Conservation (phyloP, 2,329 filamentous ascomycete genomes). For the Aspergillus luchuensis region DNA sequence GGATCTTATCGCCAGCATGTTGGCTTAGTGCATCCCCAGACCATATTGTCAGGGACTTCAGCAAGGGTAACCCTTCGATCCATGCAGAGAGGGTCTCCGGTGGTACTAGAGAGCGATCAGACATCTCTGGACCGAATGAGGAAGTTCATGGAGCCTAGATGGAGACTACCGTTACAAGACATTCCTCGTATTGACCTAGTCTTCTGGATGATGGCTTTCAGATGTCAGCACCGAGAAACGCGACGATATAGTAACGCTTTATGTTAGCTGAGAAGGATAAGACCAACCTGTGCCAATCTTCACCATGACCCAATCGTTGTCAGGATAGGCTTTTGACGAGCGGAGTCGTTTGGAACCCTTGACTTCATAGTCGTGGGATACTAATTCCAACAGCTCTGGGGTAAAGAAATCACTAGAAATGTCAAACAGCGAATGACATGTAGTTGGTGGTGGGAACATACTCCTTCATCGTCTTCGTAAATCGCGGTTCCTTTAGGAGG, state of each 20-base stretch:
- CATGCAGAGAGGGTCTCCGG: constrained; percentile 58
- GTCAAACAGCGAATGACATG: constrained; percentile 10
- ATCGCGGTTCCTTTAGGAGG: constrained; percentile 61
- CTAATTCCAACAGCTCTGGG: constrained; percentile 41
- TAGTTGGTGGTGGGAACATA: constrained; percentile 36
- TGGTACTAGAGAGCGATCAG: constrained; percentile 43
- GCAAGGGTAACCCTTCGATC: constrained; percentile 59
- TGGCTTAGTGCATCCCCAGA: constrained; percentile 62
- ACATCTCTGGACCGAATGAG: neutral
- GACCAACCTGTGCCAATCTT: constrained; percentile 52
- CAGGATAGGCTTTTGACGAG: constrained; percentile 22
- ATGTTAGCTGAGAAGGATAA: neutral
- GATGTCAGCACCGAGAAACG: constrained; percentile 7
- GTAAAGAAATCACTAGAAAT: constrained; percentile 53
- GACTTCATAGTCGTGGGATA: constrained; percentile 20
- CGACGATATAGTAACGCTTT: neutral
- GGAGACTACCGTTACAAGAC: constrained; percentile 52
- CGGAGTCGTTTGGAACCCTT: constrained; percentile 28
- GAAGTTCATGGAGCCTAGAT: neutral
- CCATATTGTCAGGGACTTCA: constrained; percentile 62
- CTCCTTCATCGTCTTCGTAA: constrained; percentile 60
- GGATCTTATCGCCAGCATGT: constrained; percentile 57
- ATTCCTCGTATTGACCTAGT: constrained; percentile 61
- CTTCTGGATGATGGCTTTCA: constrained; percentile 49
- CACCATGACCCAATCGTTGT: constrained; percentile 45